Evolutionary conservation across 257 asterid genomes (phyloP), one percentile per base, ranked within the genome.

Genomic region (Primulina huaijiensis): DNA sequence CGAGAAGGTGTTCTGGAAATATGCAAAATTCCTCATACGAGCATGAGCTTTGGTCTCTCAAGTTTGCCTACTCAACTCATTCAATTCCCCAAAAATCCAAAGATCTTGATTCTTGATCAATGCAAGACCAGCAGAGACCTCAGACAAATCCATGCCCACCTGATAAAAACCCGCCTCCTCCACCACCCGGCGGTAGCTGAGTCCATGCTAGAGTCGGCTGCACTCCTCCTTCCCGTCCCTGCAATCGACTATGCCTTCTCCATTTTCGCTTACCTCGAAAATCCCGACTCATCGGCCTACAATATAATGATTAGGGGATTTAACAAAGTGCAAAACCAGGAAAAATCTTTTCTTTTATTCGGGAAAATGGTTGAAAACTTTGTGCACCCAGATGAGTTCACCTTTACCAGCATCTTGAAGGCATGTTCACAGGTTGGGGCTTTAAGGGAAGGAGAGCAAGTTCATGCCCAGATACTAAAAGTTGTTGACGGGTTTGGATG

Each of bases 91-190:
- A 78, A 77, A 29, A 84, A 72, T 60, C 84, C 85, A 10, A 82
- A 77, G 72, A 67, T 71, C 64, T 68, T 84, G 2, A 84, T 84
- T 74, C 89, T 84, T 53, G 57, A 81, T 71, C 76, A 71, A 73
- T 84, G 89, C 89, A 84, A 75, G 74, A 79, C 76, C 35, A 60
- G 50, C 67, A 77, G 64, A 64, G 81, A 78, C 70, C 87, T 82
- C 76, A 76, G 78, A 53, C 89, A 85, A 78, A 72, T 85, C 31
- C 89, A 82, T 31, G 89, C 82, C 65, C 80, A 76, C 76, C 76
- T 85, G 40, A 62, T 85, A 79, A 80, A 78, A 69, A 84, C 85
- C 73, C 79, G 81, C 62, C 71, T 71, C 74, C 73, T 80, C 76
- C 82, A 78, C 72, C 75, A 70, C 76, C 84, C 83, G 16, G 31